Percentiles rank a stretch among this genome's conserved stretches.
Evolutionary conservation across 306 rosid species (phyloP).

Genomic region (Corylus americana): DNA sequence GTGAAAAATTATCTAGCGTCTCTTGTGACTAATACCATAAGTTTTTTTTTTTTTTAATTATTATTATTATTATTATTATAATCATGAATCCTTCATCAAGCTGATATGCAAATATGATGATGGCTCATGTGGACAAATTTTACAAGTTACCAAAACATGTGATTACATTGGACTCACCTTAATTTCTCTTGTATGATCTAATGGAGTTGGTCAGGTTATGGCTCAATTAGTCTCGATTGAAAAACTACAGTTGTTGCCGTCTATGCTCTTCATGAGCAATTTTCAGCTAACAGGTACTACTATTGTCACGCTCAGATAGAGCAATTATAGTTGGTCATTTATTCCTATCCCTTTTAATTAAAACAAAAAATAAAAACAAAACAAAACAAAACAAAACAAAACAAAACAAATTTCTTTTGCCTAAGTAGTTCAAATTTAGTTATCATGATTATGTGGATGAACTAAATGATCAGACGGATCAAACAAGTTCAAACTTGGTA

Average conservation of each 20-base stretch:
- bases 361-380: too few species aligned
- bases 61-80: neutral
- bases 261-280: too few species aligned
- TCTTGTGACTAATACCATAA: neutral
- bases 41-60: too few species aligned
- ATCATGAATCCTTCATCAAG: neutral
- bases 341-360: too few species aligned
- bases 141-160: slow-evolving; percentile 6
- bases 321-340: neutral
- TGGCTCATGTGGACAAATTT: neutral
- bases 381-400: too few species aligned
- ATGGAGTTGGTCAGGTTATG: too few species aligned
- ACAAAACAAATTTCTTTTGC: too few species aligned
- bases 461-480: neutral
- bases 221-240: too few species aligned
- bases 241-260: too few species aligned
- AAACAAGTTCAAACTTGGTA: neutral
- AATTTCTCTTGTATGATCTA: too few species aligned
- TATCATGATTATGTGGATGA: slow-evolving; percentile 3
- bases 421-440: neutral
- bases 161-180: slow-evolving; percentile 12
- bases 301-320: too few species aligned
- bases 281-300: too few species aligned
- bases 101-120: neutral
- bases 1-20: neutral